Conservation (phyloP, 2,329 filamentous ascomycete genomes). For the Neofusicoccum laricinum region DNA sequence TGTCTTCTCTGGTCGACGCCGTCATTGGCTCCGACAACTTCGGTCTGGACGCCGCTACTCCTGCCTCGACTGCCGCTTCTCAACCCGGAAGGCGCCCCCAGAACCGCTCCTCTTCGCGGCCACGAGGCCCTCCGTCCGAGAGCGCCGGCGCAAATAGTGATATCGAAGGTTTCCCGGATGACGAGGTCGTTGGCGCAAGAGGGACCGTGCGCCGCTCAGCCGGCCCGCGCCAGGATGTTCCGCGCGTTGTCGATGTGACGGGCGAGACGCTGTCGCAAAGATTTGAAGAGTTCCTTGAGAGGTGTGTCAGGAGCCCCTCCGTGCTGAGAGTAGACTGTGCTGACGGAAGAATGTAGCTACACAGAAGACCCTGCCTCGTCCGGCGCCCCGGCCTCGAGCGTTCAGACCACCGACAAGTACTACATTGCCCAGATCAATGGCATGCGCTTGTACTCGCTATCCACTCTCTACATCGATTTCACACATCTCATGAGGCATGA, state of each 20-base stretch:
- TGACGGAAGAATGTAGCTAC: conserved; percentile 44
- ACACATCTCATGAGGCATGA: conserved; percentile 76
- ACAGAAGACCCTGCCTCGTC: conserved; percentile 65
- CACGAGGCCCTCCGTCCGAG: conserved; percentile 51
- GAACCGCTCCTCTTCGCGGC: conserved; percentile 53
- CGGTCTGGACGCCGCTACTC: conserved; percentile 30
- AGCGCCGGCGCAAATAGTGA: conserved; percentile 55
- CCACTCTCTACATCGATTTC: conserved; percentile 83
- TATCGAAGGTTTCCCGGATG: conserved; percentile 58
- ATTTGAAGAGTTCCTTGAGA: conserved; percentile 78
- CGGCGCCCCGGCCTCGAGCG: conserved; percentile 64
- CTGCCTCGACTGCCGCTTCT: conserved; percentile 33
- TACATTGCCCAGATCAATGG: conserved; percentile 82
- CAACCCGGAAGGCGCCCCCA: conserved; percentile 35
- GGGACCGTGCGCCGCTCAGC: conserved; percentile 46
- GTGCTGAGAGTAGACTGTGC: background rate
- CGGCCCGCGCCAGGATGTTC: conserved; percentile 56
- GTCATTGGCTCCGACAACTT: conserved; percentile 47
- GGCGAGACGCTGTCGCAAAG: conserved; percentile 71
- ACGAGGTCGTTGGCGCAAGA: conserved; percentile 57
- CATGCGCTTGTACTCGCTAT: conserved; percentile 71
- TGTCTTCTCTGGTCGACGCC: conserved; percentile 54
- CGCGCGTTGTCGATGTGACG: conserved; percentile 72
- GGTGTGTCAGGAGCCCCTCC: conserved; percentile 47
- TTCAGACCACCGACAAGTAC: conserved; percentile 73